A percentile compares a stretch with the other conserved stretches of the same genome.
Evolutionary conservation across 2,329 filamentous ascomycete species (phyloP).

Genomic region (Sporothrix curviconia): DNA sequence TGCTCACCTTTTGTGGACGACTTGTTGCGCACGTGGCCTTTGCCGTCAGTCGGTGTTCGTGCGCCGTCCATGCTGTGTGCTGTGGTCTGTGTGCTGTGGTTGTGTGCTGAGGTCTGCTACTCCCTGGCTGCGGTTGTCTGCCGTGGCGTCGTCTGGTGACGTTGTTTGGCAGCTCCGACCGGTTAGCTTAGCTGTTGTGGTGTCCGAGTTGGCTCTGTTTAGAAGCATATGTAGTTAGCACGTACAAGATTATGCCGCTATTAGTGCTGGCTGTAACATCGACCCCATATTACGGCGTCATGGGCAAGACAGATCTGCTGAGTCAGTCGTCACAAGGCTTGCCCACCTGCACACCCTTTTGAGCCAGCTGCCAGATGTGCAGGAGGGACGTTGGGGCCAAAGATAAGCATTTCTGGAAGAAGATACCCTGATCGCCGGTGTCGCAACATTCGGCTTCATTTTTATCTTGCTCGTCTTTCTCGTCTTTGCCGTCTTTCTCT

Average conservation of each 20-base stretch:
- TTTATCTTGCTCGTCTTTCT: not conserved
- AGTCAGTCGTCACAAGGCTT: not conserved
- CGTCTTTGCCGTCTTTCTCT: not conserved
- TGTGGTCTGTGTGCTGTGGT: not conserved
- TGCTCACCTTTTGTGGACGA: constrained; percentile 32
- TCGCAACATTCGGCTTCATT: not conserved
- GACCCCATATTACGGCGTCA: not conserved
- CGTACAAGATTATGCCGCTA: no score
- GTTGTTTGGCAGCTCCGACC: not conserved
- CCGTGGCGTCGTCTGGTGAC: not conserved
- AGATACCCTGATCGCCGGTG: not conserved
- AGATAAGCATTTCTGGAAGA: not conserved
- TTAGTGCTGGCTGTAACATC: no score
- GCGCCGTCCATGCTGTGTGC: constrained; percentile 17
- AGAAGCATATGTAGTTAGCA: no score
- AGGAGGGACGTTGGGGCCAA: not conserved
- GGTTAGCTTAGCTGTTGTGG: no score
- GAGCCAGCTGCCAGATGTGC: not conserved
- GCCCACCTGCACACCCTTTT: not conserved
- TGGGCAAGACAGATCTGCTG: not conserved
- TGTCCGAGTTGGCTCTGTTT: no score
- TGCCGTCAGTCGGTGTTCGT: constrained; percentile 11
- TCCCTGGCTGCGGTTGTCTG: no score
- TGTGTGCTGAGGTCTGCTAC: no score
- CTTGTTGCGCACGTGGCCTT: constrained; percentile 32